phyloP scores from a whole-genome alignment of 2,329 filamentous ascomycete genomes.

The Seiridium unicorne region DNA sequence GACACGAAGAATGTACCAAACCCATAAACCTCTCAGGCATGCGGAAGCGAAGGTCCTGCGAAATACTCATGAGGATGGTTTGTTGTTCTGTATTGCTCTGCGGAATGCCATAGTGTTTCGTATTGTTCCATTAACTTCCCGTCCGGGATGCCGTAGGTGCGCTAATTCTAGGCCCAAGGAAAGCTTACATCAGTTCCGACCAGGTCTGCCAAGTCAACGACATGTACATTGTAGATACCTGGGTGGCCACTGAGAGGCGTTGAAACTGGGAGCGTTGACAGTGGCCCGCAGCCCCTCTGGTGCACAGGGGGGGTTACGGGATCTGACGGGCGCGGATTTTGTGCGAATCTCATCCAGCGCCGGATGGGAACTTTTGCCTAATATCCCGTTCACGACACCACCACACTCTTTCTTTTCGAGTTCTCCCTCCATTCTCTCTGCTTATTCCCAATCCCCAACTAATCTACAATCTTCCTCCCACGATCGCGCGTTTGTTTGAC shows the following conservation, averaged over 20 bases:
- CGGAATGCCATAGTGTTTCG: too few species aligned
- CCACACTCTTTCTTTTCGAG: neutral
- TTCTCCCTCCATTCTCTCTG: neutral
- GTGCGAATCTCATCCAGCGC: neutral
- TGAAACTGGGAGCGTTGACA: neutral
- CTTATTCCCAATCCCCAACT: conserved; percentile 1
- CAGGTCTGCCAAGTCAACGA: too few species aligned
- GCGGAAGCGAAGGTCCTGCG: too few species aligned
- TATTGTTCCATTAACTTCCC: too few species aligned
- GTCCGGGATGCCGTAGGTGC: too few species aligned
- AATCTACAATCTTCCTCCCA: conserved; percentile 10
- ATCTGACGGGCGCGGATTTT: neutral
- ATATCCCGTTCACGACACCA: conserved; percentile 2
- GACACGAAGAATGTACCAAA: too few species aligned
- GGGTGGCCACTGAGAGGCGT: neutral
- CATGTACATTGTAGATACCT: too few species aligned
- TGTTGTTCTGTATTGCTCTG: too few species aligned
- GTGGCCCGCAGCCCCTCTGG: neutral
- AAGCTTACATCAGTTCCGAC: too few species aligned
- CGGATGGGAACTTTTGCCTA: neutral
- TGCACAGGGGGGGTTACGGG: neutral
- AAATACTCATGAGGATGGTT: too few species aligned
- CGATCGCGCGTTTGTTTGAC: conserved; percentile 87
- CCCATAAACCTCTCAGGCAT: too few species aligned
- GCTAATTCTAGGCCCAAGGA: too few species aligned